These are phyloP conservation scores for Arthrobotrys sphaeroides DNA, from an alignment of 2,329 filamentous ascomycete species.

Conservation along the genomic window DNA sequence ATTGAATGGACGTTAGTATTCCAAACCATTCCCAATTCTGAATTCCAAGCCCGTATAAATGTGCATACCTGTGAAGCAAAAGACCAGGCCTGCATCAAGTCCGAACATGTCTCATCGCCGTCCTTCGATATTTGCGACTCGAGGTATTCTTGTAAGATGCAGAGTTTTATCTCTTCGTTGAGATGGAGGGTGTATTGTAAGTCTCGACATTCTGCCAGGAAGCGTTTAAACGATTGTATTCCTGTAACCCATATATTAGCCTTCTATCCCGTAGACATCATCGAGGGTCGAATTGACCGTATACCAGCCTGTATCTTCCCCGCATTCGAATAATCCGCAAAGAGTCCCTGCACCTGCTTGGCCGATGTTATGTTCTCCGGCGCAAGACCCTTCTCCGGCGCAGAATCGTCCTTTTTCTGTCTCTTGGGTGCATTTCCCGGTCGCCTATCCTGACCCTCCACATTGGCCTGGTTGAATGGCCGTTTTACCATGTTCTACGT, in stretches of 20 bases:
- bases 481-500: slow-evolving; percentile 39
- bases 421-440: slow-evolving; percentile 30
- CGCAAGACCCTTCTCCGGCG: slow-evolving; percentile 22
- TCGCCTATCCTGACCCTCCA: slow-evolving; percentile 44
- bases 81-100: slow-evolving; percentile 88
- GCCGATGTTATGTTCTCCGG: slow-evolving; percentile 35
- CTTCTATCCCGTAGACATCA: background rate
- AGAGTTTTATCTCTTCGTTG: slow-evolving; percentile 59
- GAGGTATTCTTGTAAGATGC: slow-evolving; percentile 76
- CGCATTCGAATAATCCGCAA: slow-evolving; percentile 49
- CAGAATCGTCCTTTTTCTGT: slow-evolving; percentile 41
- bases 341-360: slow-evolving; percentile 43
- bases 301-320: slow-evolving; percentile 38
- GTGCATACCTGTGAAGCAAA: slow-evolving; percentile 74
- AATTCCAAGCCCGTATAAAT: background rate
- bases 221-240: slow-evolving; percentile 55
- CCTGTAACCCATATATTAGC: slow-evolving; percentile 39
- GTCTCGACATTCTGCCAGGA: slow-evolving; percentile 54
- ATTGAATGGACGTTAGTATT: slow-evolving; percentile 2
- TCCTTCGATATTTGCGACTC: slow-evolving; percentile 67
- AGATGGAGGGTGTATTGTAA: slow-evolving; percentile 40
- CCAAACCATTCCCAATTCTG: background rate
- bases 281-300: background rate
- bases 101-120: slow-evolving; percentile 73
- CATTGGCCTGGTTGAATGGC: slow-evolving; percentile 51